Conservation (phyloP, 305 asterid genomes). For the Striga hermonthica region DNA sequence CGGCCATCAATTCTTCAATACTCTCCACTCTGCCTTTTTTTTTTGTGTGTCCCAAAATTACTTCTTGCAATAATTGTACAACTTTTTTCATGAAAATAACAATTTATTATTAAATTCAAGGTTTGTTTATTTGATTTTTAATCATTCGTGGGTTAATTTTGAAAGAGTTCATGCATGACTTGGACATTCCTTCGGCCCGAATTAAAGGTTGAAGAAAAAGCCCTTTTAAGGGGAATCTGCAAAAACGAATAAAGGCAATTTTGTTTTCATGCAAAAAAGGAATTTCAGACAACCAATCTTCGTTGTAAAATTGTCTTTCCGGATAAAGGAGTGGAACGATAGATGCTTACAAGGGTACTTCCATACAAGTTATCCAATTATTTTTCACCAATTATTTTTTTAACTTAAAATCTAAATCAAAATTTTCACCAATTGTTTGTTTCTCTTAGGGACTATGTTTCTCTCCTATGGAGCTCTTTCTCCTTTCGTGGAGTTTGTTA, state of each 20-base stretch:
- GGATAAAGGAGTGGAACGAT: slow-evolving; percentile 17
- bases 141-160: background rate
- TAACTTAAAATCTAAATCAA: no score
- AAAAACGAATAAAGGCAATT: slow-evolving; percentile 38
- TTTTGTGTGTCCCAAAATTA: slow-evolving; percentile 24
- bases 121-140: background rate
- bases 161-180: background rate
- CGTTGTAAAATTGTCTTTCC: slow-evolving; percentile 30
- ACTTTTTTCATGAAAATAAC: background rate
- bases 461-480: no score
- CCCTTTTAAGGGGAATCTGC: slow-evolving; percentile 25
- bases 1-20: no score
- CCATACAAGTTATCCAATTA: no score
- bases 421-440: no score
- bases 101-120: background rate
- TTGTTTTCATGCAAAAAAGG: slow-evolving; percentile 29
- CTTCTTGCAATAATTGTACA: slow-evolving; percentile 22
- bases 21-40: background rate
- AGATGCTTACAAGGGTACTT: background rate
- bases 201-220: slow-evolving; percentile 29
- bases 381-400: no score
- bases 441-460: no score
- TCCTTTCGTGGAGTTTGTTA: no score
- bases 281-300: slow-evolving; percentile 38
- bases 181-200: background rate